These are phyloP conservation scores for Ophiocordyceps sinensis DNA, from an alignment of 2,329 filamentous ascomycete genomes.

Conservation along the genomic window DNA sequence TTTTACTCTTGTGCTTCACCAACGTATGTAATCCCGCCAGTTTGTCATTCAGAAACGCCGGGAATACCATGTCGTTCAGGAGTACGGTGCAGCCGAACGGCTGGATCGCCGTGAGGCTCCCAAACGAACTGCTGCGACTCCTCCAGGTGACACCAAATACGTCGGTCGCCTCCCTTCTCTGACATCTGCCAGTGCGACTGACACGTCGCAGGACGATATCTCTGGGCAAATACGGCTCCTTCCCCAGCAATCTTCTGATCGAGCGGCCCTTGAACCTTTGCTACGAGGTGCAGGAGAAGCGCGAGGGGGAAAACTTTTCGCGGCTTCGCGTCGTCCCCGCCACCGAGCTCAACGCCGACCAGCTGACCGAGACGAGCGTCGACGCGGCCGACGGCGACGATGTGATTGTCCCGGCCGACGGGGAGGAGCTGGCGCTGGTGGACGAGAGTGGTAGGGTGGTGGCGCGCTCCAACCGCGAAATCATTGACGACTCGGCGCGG, in stretches of 20 bases:
- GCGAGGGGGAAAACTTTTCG: conserved; percentile 47
- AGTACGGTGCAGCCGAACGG: conserved; percentile 34
- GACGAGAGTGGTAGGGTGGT: conserved; percentile 29
- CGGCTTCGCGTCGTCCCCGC: conserved; percentile 66
- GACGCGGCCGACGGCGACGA: conserved; percentile 29
- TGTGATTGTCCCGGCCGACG: conserved; percentile 20
- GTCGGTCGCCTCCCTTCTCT: conserved; percentile 20
- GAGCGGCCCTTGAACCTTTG: conserved; percentile 86
- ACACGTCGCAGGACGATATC: conserved; percentile 55
- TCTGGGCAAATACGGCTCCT: conserved; percentile 83
- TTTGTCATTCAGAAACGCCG: not conserved
- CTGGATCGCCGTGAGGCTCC: conserved; percentile 46
- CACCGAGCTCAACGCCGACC: conserved; percentile 70
- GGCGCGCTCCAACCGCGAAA: conserved; percentile 42
- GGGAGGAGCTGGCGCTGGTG: conserved; percentile 26
- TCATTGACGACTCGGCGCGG: conserved; percentile 46
- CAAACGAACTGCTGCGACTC: conserved; percentile 41
- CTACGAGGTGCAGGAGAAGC: conserved; percentile 70
- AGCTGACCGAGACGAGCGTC: conserved; percentile 35
- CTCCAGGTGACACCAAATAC: conserved; percentile 46
- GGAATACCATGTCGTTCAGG: conserved; percentile 11
- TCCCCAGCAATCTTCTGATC: conserved; percentile 78
- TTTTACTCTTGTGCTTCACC: not conserved
- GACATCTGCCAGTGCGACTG: conserved; percentile 5
- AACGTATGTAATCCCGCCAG: not conserved